These are phyloP conservation scores for Plasmodium cynomolgi DNA, from an alignment of 169 alveolate genomes.

Conservation along the genomic window DNA sequence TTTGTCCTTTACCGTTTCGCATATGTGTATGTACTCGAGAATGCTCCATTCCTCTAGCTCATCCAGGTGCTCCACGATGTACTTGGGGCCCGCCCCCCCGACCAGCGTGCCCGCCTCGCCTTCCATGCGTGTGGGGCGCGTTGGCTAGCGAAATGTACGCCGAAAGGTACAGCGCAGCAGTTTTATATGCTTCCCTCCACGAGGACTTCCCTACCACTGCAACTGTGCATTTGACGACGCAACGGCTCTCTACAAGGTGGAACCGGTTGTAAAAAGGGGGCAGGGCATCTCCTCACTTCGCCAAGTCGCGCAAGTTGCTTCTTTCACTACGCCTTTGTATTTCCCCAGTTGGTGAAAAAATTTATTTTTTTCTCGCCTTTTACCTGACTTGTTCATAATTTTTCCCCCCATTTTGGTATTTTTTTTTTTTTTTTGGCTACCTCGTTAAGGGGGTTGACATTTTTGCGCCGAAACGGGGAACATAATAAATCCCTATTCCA, in stretches of 20 bases:
- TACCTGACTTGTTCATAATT: slow-evolving; percentile 27
- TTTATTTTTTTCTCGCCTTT: background rate
- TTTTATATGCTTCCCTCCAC: too few species aligned
- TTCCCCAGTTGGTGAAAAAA: background rate
- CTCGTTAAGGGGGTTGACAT: slow-evolving; percentile 16
- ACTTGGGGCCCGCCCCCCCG: slow-evolving; percentile 9
- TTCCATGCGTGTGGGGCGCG: background rate
- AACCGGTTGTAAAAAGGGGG: background rate
- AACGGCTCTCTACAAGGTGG: background rate
- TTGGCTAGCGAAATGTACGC: background rate
- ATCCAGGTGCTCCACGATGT: slow-evolving; percentile 57
- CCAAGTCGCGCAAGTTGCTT: background rate
- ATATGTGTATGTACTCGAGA: slow-evolving; percentile 77
- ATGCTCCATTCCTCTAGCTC: slow-evolving; percentile 76
- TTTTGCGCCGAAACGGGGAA: slow-evolving; percentile 19
- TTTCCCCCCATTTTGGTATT: background rate
- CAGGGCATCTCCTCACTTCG: background rate
- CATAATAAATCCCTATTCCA: background rate
- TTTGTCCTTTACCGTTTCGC: slow-evolving; percentile 66
- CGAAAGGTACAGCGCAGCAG: background rate
- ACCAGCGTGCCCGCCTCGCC: background rate
- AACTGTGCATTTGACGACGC: background rate
- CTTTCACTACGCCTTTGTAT: background rate
- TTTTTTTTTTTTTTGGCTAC: background rate
- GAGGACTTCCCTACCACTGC: background rate